Evolutionary conservation across 495 filamentous ascomycete genomes (phyloP).

Genomic region (Aspergillus coremiiformis): DNA sequence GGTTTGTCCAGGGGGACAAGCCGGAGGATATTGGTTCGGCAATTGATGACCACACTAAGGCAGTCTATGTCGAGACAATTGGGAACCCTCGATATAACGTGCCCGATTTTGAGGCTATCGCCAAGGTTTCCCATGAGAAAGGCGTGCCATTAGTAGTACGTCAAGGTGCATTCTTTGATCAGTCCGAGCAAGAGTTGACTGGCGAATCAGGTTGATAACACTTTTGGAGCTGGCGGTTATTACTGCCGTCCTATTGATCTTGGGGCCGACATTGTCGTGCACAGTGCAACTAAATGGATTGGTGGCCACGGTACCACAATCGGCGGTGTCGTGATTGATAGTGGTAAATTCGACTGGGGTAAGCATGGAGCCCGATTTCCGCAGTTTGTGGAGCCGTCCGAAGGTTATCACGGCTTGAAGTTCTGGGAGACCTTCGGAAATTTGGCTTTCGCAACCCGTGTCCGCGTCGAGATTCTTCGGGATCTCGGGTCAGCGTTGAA

Average conservation of each 20-base stretch:
- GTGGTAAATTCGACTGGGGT: slow-evolving; percentile 96
- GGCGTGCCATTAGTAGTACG: slow-evolving; percentile 79
- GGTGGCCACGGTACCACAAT: slow-evolving; percentile 97
- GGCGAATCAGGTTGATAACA: slow-evolving; percentile 71
- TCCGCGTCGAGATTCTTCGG: slow-evolving; percentile 79
- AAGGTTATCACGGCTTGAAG: slow-evolving; percentile 92
- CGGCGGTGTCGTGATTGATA: slow-evolving; percentile 82
- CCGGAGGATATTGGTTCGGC: slow-evolving; percentile 71
- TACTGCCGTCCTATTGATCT: slow-evolving; percentile 84
- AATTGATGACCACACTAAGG: slow-evolving; percentile 95
- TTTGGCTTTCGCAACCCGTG: slow-evolving; percentile 74
- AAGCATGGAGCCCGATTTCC: slow-evolving; percentile 83
- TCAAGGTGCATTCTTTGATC: slow-evolving; percentile 14
- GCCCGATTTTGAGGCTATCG: slow-evolving; percentile 80
- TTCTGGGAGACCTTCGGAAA: slow-evolving; percentile 95
- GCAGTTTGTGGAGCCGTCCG: slow-evolving; percentile 83
- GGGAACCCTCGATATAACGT: slow-evolving; percentile 96
- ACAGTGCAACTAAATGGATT: slow-evolving; percentile 98
- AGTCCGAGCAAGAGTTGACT: not conserved
- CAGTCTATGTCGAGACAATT: slow-evolving; percentile 92
- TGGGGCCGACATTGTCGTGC: slow-evolving; percentile 90
- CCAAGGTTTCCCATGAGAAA: slow-evolving; percentile 67
- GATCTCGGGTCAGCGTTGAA: slow-evolving; percentile 81
- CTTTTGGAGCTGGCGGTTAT: slow-evolving; percentile 94
- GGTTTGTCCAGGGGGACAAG: slow-evolving; percentile 83